Base-by-base conservation (phyloP, 768 basidiomycete genomes). In the Suillus sp. region DNA sequence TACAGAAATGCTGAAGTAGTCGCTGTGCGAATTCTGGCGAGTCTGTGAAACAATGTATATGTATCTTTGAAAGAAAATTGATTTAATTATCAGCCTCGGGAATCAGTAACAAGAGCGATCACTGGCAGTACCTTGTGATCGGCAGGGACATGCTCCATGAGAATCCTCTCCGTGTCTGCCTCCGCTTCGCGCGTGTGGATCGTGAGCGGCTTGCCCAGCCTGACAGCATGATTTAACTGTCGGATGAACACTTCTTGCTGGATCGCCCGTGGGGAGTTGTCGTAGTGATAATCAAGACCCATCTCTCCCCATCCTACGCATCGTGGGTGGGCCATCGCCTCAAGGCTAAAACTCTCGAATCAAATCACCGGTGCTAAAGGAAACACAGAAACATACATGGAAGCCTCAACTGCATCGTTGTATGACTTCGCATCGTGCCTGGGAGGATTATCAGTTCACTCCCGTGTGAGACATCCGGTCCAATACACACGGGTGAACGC, bases 301-400 rank as follows among this genome's bases (percentile, higher is more conserved):
- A 94, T 94, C 70, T 96, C 93, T 1, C 93, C 93, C 88, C 90
- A 91, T 3, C 92, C 91, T 8, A 95, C 92, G 69, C 92, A 93
- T 13, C 89, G 85, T 1, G 91, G 90, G 68, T 94, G 92, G 0
- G 78, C 51, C 85, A 93, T 91, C 2, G 92, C 92, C 70, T 87
- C 86, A 57, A 91, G 64, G 34, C 90, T 92, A 68, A 1, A 48
- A 18, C 20, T n/a, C 8, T 30, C 20, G 6, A 47, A 25, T 35
- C 20, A 43, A 51, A 64, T 37, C 18, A 47, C 8, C 13, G 8
- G 54, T 25, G 8, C 61, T 53, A 20, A 40, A 48, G 5, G 2
- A 22, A 34, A 16, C 37, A n/a, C 40, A 40, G 1, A 40, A 38
- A 77, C 86, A 48, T 67, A 88, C 89, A 93, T 86, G 4, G 87